Base-by-base conservation (phyloP, 352 stramenopile species). In the Globisporangium ultimum region DNA sequence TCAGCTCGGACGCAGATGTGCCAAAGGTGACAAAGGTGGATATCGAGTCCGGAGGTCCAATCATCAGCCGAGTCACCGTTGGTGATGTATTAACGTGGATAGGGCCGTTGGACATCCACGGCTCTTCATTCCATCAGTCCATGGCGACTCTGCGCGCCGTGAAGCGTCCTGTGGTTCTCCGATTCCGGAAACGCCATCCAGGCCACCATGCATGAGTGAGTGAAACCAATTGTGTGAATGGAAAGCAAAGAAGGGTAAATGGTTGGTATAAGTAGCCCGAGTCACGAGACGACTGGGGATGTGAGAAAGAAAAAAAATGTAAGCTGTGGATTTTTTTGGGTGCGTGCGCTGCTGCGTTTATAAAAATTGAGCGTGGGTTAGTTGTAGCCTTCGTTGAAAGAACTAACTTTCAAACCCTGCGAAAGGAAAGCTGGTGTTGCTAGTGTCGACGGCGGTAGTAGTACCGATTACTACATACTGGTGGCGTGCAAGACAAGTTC, bases 11-110 rank as follows among this genome's bases (percentile, higher is more conserved):
- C 51, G 68, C 67, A 6, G 84, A 93, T 46, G 68, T 88, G 43
- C 81, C 84, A 14, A 86, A 87, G 59, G 84, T 93, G 48, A 91
- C 84, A 14, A 93, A 93, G 64, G 84, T 93, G 42, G 84, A 93
- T 50, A 61, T 88, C 21, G 84, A 93, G 14, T 91, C 81, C 0
- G 84, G 84, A 8, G 82, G 82, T 5, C 80, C 72, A 14, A 88
- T 79, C 58, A 80, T 95, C 36, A 71, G 78, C 53, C 73, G 85
- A 40, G 84, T 95, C 22, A 78, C 72, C 10, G 71, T 93, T 12
- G 84, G 84, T 34, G 86, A 95, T 59, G 75, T 83, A 36, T 70
- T 95, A 24, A 82, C 84, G 34, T 89, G 77, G 63, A 92, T 95
- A 53, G 86, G 86, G 0, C 72, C 80, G 2, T 85, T 91, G 68